Evolutionary conservation across 164 flowering plant species (phyloP).

Genomic region (Pachysandra terminalis): DNA sequence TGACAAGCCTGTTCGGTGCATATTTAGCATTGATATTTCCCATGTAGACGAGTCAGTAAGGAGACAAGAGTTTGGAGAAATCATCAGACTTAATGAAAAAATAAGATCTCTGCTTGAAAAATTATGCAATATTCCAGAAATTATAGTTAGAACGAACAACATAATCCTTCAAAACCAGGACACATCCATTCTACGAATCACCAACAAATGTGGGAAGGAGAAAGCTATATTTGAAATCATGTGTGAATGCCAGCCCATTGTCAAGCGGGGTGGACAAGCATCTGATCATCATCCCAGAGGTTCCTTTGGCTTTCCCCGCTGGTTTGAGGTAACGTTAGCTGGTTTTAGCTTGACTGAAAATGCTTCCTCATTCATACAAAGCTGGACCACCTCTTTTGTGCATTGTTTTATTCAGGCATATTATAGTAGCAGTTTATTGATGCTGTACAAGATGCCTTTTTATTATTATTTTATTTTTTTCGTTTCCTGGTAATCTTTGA

Average conservation of each 20-base stretch:
- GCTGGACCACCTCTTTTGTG: too few relatives aligned
- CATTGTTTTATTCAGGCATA: too few relatives aligned
- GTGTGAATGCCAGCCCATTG: slow-evolving; percentile 59
- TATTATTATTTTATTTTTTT: too few relatives aligned
- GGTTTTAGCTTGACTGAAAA: too few relatives aligned
- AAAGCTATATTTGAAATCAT: slow-evolving; percentile 54
- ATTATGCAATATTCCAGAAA: slow-evolving; percentile 60
- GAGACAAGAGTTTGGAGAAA: slow-evolving; percentile 73
- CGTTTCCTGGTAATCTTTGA: too few relatives aligned
- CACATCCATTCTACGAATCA: slow-evolving; percentile 49
- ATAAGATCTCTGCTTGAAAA: slow-evolving; percentile 46
- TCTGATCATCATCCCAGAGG: slow-evolving; percentile 52
- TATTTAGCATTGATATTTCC: slow-evolving; percentile 58
- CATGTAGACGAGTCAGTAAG: slow-evolving; percentile 74
- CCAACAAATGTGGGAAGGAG: slow-evolving; percentile 53
- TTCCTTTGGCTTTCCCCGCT: slow-evolving; percentile 81
- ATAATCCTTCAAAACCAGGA: slow-evolving; percentile 77
- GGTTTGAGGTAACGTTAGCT: slow-evolving; percentile 99
- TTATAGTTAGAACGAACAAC: slow-evolving; percentile 55
- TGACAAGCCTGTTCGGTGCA: slow-evolving; percentile 96
- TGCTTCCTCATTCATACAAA: too few relatives aligned
- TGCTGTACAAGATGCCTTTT: too few relatives aligned
- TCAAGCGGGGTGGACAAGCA: slow-evolving; percentile 52
- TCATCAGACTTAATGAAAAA: slow-evolving; percentile 53
- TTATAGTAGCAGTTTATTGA: too few relatives aligned